A percentile compares a stretch with the other conserved stretches of the same genome.
phyloP scores from a whole-genome alignment of 2,329 filamentous ascomycete genomes.

The Xylaria hypoxylon region DNA sequence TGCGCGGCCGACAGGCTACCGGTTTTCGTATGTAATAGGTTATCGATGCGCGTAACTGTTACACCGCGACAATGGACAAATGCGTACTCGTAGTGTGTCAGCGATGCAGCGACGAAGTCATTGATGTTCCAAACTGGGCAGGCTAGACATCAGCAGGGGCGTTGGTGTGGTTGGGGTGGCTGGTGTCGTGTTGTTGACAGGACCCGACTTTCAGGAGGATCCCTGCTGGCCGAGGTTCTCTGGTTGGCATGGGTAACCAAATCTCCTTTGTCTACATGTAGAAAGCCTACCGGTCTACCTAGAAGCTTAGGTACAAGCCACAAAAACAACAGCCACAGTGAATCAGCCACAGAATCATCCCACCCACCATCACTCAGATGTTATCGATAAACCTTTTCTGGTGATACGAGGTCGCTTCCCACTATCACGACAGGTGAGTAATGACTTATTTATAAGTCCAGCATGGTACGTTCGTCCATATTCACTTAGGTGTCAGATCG shows the following conservation, averaged over 20 bases:
- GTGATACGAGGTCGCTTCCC: conserved; percentile 9
- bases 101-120: conserved; percentile 15
- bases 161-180: conserved; percentile 41
- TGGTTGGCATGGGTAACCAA: conserved; percentile 38
- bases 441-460: background rate
- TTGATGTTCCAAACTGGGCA: conserved; percentile 14
- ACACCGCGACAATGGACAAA: conserved; percentile 15
- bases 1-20: conserved; percentile 34
- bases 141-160: conserved; percentile 25
- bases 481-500: background rate
- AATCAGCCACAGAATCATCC: conserved; percentile 31
- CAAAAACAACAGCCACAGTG: background rate
- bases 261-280: no score
- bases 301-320: background rate
- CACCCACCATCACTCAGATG: conserved; percentile 22
- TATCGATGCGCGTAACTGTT: conserved; percentile 21
- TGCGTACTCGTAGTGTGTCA: background rate
- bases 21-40: conserved; percentile 23
- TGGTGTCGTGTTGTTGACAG: conserved; percentile 40
- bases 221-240: conserved; percentile 37
- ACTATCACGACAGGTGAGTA: background rate
- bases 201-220: conserved; percentile 26
- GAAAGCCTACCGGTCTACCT: no score
- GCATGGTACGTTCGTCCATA: background rate
- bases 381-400: conserved; percentile 36